A percentile compares a stretch with the other conserved stretches of the same genome.
Conservation (phyloP, 345 rosid genomes). For the Boechera stricta region DNA sequence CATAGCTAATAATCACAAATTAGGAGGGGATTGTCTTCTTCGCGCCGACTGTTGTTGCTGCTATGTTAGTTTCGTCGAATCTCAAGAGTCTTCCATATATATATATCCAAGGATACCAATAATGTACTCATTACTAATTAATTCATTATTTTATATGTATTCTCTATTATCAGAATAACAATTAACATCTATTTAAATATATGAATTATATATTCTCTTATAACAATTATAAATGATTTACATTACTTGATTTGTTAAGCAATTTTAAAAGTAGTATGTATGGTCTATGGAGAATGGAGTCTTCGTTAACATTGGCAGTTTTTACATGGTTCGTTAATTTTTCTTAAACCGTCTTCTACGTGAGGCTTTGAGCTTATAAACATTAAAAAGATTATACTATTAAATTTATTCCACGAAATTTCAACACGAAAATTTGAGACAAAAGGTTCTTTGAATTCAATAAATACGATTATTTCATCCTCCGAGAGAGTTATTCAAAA, state of each 20-base stretch:
- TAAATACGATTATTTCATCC: not conserved
- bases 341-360: not conserved
- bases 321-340: not conserved
- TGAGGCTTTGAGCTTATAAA: no score
- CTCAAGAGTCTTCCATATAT: not conserved
- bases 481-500: not conserved
- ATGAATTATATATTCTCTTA: not conserved
- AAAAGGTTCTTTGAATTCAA: no score
- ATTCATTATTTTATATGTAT: not conserved
- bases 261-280: not conserved
- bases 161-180: not conserved
- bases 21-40: slow-evolving; percentile 1
- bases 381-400: no score
- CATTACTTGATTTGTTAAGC: not conserved
- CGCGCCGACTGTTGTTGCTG: not conserved
- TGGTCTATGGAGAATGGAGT: not conserved
- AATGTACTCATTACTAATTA: not conserved
- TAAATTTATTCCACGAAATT: no score
- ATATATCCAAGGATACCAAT: not conserved
- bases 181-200: not conserved
- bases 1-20: not conserved
- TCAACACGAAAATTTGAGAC: no score
- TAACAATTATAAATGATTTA: not conserved
- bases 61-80: not conserved
- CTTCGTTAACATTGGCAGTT: not conserved